Percentiles rank a stretch among this genome's conserved stretches.
Conservation (phyloP, 2,329 filamentous ascomycete genomes). For the Aspergillus versicolor region DNA sequence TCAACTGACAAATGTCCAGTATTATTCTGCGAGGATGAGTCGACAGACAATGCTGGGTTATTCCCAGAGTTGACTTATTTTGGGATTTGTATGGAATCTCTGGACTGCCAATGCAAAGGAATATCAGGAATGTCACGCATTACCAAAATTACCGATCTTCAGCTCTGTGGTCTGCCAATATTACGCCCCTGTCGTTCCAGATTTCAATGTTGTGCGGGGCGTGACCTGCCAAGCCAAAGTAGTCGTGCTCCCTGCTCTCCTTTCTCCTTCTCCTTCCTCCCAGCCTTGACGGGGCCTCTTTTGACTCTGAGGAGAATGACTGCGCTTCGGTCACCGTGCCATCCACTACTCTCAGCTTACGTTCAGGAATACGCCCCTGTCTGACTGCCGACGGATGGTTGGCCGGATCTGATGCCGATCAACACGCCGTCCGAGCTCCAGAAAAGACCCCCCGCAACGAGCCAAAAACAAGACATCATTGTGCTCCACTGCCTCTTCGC, state of each 20-base stretch:
- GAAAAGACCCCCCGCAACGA: not conserved
- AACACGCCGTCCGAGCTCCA: slow-evolving; percentile 1
- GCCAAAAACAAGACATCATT: slow-evolving; percentile 6
- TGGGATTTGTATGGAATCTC: not conserved
- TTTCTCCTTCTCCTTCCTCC: not conserved
- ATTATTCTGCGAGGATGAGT: not conserved
- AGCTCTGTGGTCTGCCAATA: too few relatives aligned
- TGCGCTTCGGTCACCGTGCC: not conserved
- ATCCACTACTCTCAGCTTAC: not conserved
- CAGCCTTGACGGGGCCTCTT: not conserved
- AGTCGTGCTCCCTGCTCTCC: not conserved
- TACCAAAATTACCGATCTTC: not conserved
- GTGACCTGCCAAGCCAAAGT: not conserved
- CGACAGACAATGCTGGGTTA: not conserved
- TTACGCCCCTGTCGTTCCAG: not conserved
- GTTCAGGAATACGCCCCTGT: not conserved
- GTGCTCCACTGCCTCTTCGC: not conserved
- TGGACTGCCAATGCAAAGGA: not conserved
- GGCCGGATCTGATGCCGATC: slow-evolving; percentile 2
- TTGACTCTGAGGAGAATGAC: not conserved
- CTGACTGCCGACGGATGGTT: not conserved
- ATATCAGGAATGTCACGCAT: too few relatives aligned
- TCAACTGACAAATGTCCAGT: too few relatives aligned
- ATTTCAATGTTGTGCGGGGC: not conserved
- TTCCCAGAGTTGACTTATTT: not conserved